Evolutionary conservation across 805 yeast species (phyloP), one percentile per base, ranked within the genome.

Genomic region (Suhomyces faveliae): DNA sequence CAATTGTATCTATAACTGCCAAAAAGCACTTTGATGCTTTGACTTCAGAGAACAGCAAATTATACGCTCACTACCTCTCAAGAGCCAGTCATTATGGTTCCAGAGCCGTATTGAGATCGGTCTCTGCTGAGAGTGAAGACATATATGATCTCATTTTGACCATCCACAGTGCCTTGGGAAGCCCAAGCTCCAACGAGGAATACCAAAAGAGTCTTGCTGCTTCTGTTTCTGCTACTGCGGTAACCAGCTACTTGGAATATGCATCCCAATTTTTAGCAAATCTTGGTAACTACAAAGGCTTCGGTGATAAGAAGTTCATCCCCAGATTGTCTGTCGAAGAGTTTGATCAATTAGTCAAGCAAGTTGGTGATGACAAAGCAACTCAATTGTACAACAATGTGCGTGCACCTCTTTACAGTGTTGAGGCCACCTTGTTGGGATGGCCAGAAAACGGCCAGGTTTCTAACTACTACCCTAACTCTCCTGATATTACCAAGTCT

Each of bases 1-100:
- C 77, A 7, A 67, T 73, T 48, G 63, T 72, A 4, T 33, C 57
- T 20, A 66, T 89, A 25, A 76, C 85, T 2, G 90, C 94, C 19
- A 81, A 80, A 55, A 68, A 74, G 35, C 90, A 80, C 65, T 88
- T 89, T 56, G 82, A 83, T 13, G 80, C 80, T 41, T 73, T 89
- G 58, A 75, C 86, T 12, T 66, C 70, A 6, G 65, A 71, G 35
- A 84, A 84, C 52, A 79, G 87, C 61, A 74, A 76, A 48, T 52
- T 59, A 35, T 89, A 89, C 61, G 95, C 96, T 17, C 96, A 89
- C 68, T 83, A 82, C 63, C 80, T 89, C 66, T 81, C 91, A 35
- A 80, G 84, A 59, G 96, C 96, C 2, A 81, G 90, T 39, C 95
- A 87, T 63, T 81, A 81, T 68, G 97, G 97, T 33, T 78, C 94